These are phyloP conservation scores for Hericium coralloides DNA, from an alignment of 768 basidiomycete genomes.

Conservation along the genomic window DNA sequence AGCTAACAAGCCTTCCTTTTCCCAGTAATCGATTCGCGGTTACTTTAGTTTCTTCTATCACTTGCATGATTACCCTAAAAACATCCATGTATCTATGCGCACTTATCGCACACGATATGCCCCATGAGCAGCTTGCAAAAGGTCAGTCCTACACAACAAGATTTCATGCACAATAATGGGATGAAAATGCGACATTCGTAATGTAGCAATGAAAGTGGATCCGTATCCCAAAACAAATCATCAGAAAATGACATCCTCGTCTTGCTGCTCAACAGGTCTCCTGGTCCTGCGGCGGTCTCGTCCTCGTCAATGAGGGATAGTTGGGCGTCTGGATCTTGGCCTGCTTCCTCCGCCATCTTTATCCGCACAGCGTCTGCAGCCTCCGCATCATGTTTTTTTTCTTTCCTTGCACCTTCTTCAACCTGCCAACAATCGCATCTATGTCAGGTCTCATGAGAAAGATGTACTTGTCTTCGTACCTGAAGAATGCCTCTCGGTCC, in stretches of 20 bases:
- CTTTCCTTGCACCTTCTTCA: constrained; percentile 97
- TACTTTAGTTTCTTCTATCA: constrained; percentile 20
- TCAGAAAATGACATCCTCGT: constrained; percentile 91
- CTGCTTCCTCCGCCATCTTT: constrained; percentile 5
- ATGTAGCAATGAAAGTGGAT: not conserved
- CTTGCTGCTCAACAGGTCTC: constrained; percentile 75
- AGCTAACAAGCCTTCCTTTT: constrained; percentile 6
- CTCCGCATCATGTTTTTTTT: constrained; percentile 75
- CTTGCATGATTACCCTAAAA: constrained; percentile 36
- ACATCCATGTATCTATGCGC: constrained; percentile 59
- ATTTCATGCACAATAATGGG: not conserved
- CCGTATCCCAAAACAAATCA: constrained; percentile 1
- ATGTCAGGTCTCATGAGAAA: not conserved
- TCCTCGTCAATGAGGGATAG: not conserved
- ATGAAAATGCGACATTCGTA: constrained; percentile 5
- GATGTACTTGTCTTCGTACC: constrained; percentile 33
- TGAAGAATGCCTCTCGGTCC: constrained; percentile 94
- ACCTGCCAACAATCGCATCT: constrained; percentile 31
- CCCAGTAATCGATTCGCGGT: constrained; percentile 28
- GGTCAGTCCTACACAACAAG: not conserved
- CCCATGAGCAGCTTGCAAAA: constrained; percentile 27
- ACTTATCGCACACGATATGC: constrained; percentile 44
- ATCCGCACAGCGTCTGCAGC: constrained; percentile 20
- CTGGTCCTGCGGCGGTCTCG: constrained; percentile 21
- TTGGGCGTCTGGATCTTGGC: constrained; percentile 6